Evolutionary conservation across 495 filamentous ascomycete genomes (phyloP).

Genomic region (Apiosordaria backusii): DNA sequence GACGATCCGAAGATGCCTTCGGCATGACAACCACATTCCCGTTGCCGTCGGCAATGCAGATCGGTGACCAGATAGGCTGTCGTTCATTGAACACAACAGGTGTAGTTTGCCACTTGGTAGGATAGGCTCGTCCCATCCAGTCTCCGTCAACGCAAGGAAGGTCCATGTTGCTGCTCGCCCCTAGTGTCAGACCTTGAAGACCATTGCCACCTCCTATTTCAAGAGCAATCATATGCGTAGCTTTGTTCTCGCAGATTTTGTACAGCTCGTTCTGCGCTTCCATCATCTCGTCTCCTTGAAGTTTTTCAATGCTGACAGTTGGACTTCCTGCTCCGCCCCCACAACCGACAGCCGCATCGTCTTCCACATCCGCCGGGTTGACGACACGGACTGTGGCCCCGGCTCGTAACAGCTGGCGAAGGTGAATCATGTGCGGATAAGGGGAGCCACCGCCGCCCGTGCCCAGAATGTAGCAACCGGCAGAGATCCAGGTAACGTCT

Average conservation of each 20-base stretch:
- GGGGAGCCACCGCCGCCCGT: slow-evolving; percentile 57
- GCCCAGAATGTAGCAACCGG: slow-evolving; percentile 60
- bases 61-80: slow-evolving; percentile 41
- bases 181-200: slow-evolving; percentile 52
- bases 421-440: slow-evolving; percentile 42
- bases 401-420: slow-evolving; percentile 44
- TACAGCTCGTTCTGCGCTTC: slow-evolving; percentile 46
- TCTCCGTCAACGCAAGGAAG: slow-evolving; percentile 52
- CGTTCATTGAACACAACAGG: slow-evolving; percentile 51
- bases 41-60: slow-evolving; percentile 50
- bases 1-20: slow-evolving; percentile 36
- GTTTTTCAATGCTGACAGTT: slow-evolving; percentile 50
- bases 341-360: slow-evolving; percentile 44
- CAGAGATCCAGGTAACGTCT: slow-evolving; percentile 55
- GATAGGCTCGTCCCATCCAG: slow-evolving; percentile 58
- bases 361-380: slow-evolving; percentile 39
- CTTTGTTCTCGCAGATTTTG: slow-evolving; percentile 28
- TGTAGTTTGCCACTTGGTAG: slow-evolving; percentile 55
- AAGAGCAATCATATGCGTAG: slow-evolving; percentile 44
- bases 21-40: slow-evolving; percentile 46
- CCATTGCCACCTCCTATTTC: slow-evolving; percentile 57
- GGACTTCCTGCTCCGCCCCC: slow-evolving; percentile 49
- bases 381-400: slow-evolving; percentile 48
- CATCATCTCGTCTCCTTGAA: slow-evolving; percentile 51
- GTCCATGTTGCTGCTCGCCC: slow-evolving; percentile 46